These are phyloP conservation scores for Heliosperma pusillum DNA, from an alignment of 148 eudicot species.

Conservation along the genomic window DNA sequence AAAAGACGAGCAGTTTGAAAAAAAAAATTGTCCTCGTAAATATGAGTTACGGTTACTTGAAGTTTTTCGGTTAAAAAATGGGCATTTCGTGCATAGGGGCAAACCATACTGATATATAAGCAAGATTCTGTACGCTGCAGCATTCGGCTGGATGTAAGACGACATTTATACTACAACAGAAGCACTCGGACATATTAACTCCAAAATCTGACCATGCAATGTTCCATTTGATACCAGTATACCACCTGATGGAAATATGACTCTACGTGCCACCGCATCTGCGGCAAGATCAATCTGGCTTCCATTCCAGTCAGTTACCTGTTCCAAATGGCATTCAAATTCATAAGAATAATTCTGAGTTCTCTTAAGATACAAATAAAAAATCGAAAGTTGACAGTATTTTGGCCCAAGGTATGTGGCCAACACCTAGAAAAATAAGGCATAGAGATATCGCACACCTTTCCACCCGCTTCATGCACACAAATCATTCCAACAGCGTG, in stretches of 20 bases:
- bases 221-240: constrained; percentile 61
- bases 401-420: constrained; percentile 2
- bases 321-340: constrained; percentile 12
- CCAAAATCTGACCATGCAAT: constrained; percentile 57
- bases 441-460: constrained; percentile 41
- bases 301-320: constrained; percentile 94
- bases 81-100: too few species aligned
- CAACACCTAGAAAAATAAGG: background rate
- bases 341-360: constrained; percentile 7
- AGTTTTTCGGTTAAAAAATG: too few species aligned
- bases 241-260: constrained; percentile 75
- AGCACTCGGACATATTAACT: constrained; percentile 46
- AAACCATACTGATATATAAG: background rate
- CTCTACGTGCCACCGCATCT: constrained; percentile 65
- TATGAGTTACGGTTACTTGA: too few species aligned
- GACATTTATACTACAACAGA: constrained; percentile 31
- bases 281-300: constrained; percentile 64
- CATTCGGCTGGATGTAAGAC: constrained; percentile 22
- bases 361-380: background rate
- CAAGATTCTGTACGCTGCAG: background rate
- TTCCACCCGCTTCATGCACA: constrained; percentile 93
- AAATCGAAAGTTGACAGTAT: background rate
- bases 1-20: too few species aligned
- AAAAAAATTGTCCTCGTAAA: too few species aligned
- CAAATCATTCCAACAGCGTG: constrained; percentile 94